A percentile compares a stretch with the other conserved stretches of the same genome.
Conservation (phyloP, 345 rosid species). For the Boechera divaricarpa region DNA sequence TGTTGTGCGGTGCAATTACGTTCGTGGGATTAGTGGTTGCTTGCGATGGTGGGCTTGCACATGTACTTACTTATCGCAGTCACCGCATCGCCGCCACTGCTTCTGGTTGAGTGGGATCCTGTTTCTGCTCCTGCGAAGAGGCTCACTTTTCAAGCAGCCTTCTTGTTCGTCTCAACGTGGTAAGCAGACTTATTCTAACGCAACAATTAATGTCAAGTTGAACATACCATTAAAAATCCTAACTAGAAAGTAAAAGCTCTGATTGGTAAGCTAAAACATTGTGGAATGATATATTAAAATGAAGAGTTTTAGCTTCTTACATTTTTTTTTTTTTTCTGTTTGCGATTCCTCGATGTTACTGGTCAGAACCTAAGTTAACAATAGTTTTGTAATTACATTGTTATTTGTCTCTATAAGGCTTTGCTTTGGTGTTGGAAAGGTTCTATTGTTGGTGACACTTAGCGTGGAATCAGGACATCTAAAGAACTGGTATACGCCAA, state of each 20-base stretch:
- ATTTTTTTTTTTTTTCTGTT: too few relatives aligned
- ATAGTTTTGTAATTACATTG: too few relatives aligned
- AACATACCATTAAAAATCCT: neutral
- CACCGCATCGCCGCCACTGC: conserved; percentile 64
- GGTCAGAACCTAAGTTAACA: too few relatives aligned
- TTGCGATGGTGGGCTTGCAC: conserved; percentile 73
- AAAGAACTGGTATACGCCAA: too few relatives aligned
- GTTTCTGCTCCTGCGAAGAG: conserved; percentile 48
- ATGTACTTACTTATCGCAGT: conserved; percentile 67
- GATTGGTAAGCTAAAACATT: too few relatives aligned
- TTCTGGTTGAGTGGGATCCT: conserved; percentile 57
- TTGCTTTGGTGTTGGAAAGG: too few relatives aligned
- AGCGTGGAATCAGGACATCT: too few relatives aligned
- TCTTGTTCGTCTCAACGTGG: conserved; percentile 85
- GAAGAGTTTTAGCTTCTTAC: too few relatives aligned
- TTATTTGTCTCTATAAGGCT: too few relatives aligned
- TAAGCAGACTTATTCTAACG: conserved; percentile 35
- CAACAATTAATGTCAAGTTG: neutral
- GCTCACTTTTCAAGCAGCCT: conserved; percentile 71
- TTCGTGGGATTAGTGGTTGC: conserved; percentile 69
- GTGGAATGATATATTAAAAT: too few relatives aligned
- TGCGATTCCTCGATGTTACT: too few relatives aligned
- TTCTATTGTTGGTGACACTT: too few relatives aligned
- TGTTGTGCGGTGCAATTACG: conserved; percentile 63
- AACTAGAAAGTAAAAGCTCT: neutral